Conservation (phyloP, 108 stramenopile species). For the Pseudonitzschia pungens region DNA sequence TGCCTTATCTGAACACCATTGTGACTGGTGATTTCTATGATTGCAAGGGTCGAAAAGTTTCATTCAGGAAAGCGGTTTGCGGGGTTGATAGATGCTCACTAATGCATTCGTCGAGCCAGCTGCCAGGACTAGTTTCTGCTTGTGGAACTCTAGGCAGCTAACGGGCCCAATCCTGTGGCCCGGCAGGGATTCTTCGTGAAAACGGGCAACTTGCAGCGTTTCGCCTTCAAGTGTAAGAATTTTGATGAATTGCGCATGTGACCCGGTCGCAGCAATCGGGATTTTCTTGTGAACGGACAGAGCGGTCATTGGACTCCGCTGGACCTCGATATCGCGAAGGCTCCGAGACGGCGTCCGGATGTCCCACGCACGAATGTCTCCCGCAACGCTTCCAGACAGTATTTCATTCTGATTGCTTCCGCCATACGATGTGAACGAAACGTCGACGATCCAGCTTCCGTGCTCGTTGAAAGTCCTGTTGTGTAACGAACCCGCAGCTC, state of each 20-base stretch:
- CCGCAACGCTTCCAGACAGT: constrained; percentile 82
- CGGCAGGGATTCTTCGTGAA: constrained; percentile 83
- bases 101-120: constrained; percentile 86
- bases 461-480: constrained; percentile 54
- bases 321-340: constrained; percentile 75
- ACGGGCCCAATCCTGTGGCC: constrained; percentile 95
- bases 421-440: constrained; percentile 68
- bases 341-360: constrained; percentile 59
- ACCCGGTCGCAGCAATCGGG: constrained; percentile 90
- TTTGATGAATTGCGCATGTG: constrained; percentile 94
- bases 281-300: constrained; percentile 87
- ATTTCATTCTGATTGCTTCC: constrained; percentile 55
- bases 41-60: too few species aligned
- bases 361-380: constrained; percentile 92
- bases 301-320: constrained; percentile 91
- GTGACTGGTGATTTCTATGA: too few species aligned
- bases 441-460: constrained; percentile 82
- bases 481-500: neutral
- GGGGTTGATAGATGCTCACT: constrained; percentile 44
- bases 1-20: too few species aligned
- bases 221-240: constrained; percentile 85
- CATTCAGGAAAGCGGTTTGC: neutral
- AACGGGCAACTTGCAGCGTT: constrained; percentile 84
- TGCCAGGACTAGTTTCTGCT: constrained; percentile 84
- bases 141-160: constrained; percentile 93